Conservation (phyloP, 768 basidiomycete species). For the Sporobolomyces roseus region DNA sequence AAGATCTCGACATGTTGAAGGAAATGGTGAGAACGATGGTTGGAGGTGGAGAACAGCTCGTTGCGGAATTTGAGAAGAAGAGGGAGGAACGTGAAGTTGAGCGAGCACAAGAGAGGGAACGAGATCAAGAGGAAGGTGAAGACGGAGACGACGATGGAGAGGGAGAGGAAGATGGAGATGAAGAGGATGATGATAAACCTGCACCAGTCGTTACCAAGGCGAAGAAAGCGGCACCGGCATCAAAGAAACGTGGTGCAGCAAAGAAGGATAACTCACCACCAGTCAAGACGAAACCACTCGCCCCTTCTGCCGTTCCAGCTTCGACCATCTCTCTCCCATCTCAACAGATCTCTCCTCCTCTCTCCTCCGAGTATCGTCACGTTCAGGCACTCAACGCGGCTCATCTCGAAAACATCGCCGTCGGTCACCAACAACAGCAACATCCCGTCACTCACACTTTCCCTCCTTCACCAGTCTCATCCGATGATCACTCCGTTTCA, state of each 20-base stretch:
- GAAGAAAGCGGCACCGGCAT: slow-evolving; percentile 23
- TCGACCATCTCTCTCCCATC: slow-evolving; percentile 9
- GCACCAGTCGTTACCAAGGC: slow-evolving; percentile 14
- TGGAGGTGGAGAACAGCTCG: slow-evolving; percentile 65
- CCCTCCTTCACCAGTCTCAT: slow-evolving; percentile 36
- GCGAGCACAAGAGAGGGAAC: slow-evolving; percentile 70
- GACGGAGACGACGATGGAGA: slow-evolving; percentile 57
- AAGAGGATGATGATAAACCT: slow-evolving; percentile 57
- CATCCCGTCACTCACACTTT: background rate
- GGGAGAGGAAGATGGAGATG: slow-evolving; percentile 17
- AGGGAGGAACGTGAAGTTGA: slow-evolving; percentile 50
- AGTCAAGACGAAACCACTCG: background rate
- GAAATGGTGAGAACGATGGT: slow-evolving; percentile 67
- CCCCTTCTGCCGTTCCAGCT: background rate
- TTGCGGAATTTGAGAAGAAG: slow-evolving; percentile 70
- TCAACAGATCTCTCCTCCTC: slow-evolving; percentile 16
- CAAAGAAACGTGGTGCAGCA: background rate
- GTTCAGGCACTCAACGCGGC: slow-evolving; percentile 27
- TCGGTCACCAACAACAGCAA: background rate
- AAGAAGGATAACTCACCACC: slow-evolving; percentile 25
- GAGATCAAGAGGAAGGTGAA: slow-evolving; percentile 60
- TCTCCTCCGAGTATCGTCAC: slow-evolving; percentile 26
- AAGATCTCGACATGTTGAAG: slow-evolving; percentile 77
- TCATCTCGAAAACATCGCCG: slow-evolving; percentile 26
- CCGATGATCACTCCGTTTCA: slow-evolving; percentile 21